Conservation (phyloP, 1,284 basidiomycete genomes). For the Ceratobasidium papillatum region DNA sequence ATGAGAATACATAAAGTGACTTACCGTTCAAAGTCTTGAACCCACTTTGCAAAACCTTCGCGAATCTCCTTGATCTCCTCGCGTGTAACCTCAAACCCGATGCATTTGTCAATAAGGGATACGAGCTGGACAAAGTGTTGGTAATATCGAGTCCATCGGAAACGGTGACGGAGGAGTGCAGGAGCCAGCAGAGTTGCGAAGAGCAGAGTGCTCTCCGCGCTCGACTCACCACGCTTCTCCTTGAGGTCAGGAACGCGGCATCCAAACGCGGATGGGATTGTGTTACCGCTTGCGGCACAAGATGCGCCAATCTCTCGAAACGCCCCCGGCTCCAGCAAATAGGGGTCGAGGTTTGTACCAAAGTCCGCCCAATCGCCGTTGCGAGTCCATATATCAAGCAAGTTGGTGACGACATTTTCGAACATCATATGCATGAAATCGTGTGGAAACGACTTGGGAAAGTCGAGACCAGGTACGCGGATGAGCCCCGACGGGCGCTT, state of each 20-base stretch:
- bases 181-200: conserved; percentile 40
- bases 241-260: conserved; percentile 36
- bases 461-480: not conserved
- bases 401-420: conserved; percentile 38
- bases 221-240: conserved; percentile 18
- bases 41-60: conserved; percentile 32
- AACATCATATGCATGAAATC: conserved; percentile 44
- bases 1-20: not conserved
- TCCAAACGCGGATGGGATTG: conserved; percentile 41
- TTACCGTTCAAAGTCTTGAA: conserved; percentile 37
- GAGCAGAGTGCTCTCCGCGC: conserved; percentile 35
- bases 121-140: conserved; percentile 37
- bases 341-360: not conserved
- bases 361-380: not conserved
- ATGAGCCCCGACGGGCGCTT: conserved; percentile 9
- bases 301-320: conserved; percentile 13
- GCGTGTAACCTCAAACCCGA: not conserved
- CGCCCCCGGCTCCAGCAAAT: not conserved
- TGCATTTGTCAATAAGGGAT: conserved; percentile 27
- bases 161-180: conserved; percentile 30
- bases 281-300: conserved; percentile 9
- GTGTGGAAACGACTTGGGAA: conserved; percentile 41
- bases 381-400: conserved; percentile 30
- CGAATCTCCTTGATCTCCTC: conserved; percentile 1
- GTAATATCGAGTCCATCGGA: conserved; percentile 13